phyloP scores from a whole-genome alignment of 371 early-diverging fungal genomes.

The Nematocida sp. region DNA sequence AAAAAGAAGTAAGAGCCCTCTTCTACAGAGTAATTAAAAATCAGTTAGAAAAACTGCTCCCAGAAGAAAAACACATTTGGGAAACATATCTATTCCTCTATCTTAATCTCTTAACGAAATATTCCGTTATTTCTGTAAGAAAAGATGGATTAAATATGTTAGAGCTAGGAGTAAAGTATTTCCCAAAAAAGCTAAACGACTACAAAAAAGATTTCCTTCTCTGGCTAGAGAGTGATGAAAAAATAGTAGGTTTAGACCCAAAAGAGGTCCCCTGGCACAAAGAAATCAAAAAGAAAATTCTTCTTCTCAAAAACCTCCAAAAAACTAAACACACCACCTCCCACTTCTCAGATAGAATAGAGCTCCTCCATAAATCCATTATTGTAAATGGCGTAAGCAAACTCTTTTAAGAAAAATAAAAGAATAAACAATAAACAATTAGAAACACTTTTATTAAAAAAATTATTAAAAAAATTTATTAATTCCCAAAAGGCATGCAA shows the following conservation, averaged over 20 bases:
- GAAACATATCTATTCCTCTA: conserved; percentile 50
- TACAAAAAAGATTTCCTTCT: conserved; percentile 7
- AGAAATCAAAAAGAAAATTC: conserved; percentile 16
- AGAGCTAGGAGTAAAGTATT: conserved; percentile 36
- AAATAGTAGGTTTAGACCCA: conserved; percentile 26
- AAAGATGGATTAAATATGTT: conserved; percentile 36
- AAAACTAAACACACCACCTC: background rate
- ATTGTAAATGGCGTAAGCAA: background rate
- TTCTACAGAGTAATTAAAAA: conserved; percentile 31
- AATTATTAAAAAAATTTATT: no score
- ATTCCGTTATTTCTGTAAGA: conserved; percentile 10
- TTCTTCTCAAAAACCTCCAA: conserved; percentile 4
- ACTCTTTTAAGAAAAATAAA: background rate
- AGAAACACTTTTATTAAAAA: no score
- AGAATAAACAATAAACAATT: no score
- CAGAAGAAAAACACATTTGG: conserved; percentile 40
- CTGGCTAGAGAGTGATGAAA: conserved; percentile 43
- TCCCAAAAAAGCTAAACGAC: conserved; percentile 15
- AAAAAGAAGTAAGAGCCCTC: conserved; percentile 43
- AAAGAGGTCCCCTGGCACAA: conserved; percentile 18
- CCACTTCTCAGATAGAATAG: background rate
- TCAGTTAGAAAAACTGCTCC: conserved; percentile 20
- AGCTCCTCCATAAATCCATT: background rate
- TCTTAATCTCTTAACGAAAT: conserved; percentile 18
- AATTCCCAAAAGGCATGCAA: no score